Evolutionary conservation across 2,329 filamentous ascomycete species (phyloP).

Genomic region (Penicillium palitans): DNA sequence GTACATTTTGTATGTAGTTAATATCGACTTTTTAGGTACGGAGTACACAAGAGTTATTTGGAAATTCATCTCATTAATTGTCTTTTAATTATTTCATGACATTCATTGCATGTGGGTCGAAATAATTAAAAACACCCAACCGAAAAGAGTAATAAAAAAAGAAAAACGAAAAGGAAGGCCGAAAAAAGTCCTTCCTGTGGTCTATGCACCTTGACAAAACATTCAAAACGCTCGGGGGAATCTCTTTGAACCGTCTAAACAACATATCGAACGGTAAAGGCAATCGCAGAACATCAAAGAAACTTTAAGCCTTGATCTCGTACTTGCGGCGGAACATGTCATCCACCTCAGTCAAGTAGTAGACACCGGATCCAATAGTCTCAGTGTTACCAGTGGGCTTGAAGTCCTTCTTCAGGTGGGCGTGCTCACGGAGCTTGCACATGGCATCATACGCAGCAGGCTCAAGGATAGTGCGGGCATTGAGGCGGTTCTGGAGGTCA

Average conservation of each 20-base stretch:
- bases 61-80: conserved; percentile 17
- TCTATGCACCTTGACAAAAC: conserved; percentile 28
- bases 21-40: neutral
- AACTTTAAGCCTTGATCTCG: conserved; percentile 66
- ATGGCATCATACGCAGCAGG: conserved; percentile 76
- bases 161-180: conserved; percentile 9
- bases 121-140: conserved; percentile 16
- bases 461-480: conserved; percentile 63
- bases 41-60: neutral
- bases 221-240: conserved; percentile 36
- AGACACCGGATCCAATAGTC: conserved; percentile 66
- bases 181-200: conserved; percentile 12
- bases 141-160: conserved; percentile 11
- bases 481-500: conserved; percentile 68
- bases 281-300: conserved; percentile 19
- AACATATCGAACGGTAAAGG: conserved; percentile 30
- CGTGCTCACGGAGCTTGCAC: conserved; percentile 78
- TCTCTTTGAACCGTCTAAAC: conserved; percentile 38
- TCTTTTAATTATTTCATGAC: conserved; percentile 21
- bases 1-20: neutral
- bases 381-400: conserved; percentile 67
- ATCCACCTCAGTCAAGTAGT: conserved; percentile 78
- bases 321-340: conserved; percentile 85
- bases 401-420: conserved; percentile 79
- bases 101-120: conserved; percentile 17